Evolutionary conservation across 139 green algal genomes (phyloP), one percentile per base, ranked within the genome.

Genomic region (Coccomyxa sp.): DNA sequence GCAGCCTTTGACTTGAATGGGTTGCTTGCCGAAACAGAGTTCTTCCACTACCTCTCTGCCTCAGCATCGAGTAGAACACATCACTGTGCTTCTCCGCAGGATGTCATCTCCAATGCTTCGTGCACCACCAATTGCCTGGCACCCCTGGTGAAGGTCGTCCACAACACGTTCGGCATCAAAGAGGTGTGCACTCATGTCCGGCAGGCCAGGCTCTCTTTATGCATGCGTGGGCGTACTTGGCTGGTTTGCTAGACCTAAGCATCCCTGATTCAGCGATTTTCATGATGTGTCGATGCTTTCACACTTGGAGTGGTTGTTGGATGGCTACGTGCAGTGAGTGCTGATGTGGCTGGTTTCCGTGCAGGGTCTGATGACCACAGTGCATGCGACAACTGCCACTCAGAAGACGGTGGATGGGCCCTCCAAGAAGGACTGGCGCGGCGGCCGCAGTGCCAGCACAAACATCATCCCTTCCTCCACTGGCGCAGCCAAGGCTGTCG

Each of bases 401-500:
- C 96, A 99, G 86, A 98, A 95, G 88, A 99, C 96, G 13, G 96
- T 99, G 74, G 96, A 99, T 86, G 96, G 96, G 0, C 96, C 96
- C 27, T 96, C 89, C 82, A 94, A 93, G 88, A 99, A 99, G 93
- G 96, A 98, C 92, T 99, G 96, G 96, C 90, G 96, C 58, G 95
- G 96, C 32, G 96, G 96, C 13, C 93, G 96, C 77, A 93, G 92
- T n/a, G 96, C 94, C 28, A 88, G 86, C 67, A 79, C 84, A 74
- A 99, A 99, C 93, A 99, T 99, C 93, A 99, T 99, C 88, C 96
- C 96, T 77, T 97, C 92, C 66, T 97, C 93, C 88, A 99, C 96
- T 28, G 96, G 96, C 28, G 96, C 96, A 32, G 96, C 96, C 85
- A 99, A 99, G 92, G 96, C 95, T 13, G 93, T 96, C 45, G 93